These are phyloP conservation scores for Amylocystis lapponica DNA, from an alignment of 768 basidiomycete species.

Conservation along the genomic window DNA sequence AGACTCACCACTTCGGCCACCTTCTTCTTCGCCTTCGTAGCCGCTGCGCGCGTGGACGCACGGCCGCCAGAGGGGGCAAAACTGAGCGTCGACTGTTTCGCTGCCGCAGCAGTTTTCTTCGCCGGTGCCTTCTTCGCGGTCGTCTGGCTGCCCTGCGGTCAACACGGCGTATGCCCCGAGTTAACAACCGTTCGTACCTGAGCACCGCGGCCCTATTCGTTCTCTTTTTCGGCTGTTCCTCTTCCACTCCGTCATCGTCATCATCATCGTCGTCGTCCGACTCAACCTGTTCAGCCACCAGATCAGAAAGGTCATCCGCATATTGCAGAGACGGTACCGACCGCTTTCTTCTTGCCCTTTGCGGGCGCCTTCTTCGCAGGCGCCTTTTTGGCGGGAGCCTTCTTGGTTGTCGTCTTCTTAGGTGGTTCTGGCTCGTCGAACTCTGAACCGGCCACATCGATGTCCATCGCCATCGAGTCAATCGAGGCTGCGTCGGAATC, in stretches of 20 bases:
- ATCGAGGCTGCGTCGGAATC: slow-evolving; percentile 46
- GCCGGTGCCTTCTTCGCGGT: slow-evolving; percentile 49
- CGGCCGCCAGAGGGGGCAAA: slow-evolving; percentile 58
- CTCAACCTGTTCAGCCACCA: slow-evolving; percentile 17
- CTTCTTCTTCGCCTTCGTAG: slow-evolving; percentile 59
- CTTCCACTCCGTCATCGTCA: slow-evolving; percentile 48
- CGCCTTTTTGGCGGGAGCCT: slow-evolving; percentile 26
- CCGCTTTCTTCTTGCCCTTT: slow-evolving; percentile 47
- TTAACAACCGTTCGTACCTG: slow-evolving; percentile 39
- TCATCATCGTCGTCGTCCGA: slow-evolving; percentile 52
- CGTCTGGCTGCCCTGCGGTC: slow-evolving; percentile 24
- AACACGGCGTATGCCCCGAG: not conserved
- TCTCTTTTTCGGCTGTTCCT: slow-evolving; percentile 44
- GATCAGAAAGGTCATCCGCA: not conserved
- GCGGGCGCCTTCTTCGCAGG: slow-evolving; percentile 32
- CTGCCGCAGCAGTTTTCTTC: slow-evolving; percentile 34
- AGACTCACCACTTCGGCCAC: slow-evolving; percentile 42
- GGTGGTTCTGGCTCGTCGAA: slow-evolving; percentile 45
- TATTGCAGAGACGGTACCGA: slow-evolving; percentile 10
- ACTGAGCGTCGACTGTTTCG: slow-evolving; percentile 52
- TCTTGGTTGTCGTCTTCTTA: slow-evolving; percentile 38
- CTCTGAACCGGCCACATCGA: slow-evolving; percentile 55
- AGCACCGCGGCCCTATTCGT: slow-evolving; percentile 61
- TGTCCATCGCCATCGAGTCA: slow-evolving; percentile 78
- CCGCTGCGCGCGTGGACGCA: slow-evolving; percentile 57